Percentiles rank a stretch among this genome's conserved stretches.
These are phyloP conservation scores for Umbellularia californica DNA, from an alignment of 164 flowering plant genomes.

Conservation along the genomic window DNA sequence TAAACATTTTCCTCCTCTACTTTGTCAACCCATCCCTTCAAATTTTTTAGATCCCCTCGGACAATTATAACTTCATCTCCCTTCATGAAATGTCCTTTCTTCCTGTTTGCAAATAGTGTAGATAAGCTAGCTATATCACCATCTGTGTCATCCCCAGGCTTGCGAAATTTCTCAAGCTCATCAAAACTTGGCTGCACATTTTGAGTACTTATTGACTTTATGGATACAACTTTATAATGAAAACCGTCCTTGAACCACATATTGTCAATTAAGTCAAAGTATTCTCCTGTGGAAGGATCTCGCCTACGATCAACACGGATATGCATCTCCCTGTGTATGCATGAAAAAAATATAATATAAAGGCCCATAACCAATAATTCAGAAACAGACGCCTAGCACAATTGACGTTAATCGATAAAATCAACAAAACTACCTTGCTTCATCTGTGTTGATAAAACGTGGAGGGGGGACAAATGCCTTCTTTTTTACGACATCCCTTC, in stretches of 20 bases:
- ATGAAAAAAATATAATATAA: constrained; percentile 2
- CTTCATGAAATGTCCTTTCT: constrained; percentile 92
- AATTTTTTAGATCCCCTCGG: constrained; percentile 82
- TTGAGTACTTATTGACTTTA: constrained; percentile 71
- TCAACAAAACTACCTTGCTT: constrained; percentile 61
- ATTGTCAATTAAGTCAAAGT: constrained; percentile 65
- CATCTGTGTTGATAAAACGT: constrained; percentile 78
- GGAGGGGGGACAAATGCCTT: constrained; percentile 91
- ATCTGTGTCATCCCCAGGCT: constrained; percentile 71
- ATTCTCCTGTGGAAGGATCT: constrained; percentile 66
- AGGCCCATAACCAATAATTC: background rate
- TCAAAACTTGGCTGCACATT: constrained; percentile 85
- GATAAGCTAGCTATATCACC: constrained; percentile 65
- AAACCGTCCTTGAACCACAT: constrained; percentile 87
- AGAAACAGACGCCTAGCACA: background rate
- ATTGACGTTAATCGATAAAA: background rate
- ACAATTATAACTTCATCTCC: constrained; percentile 90
- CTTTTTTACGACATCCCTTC: constrained; percentile 78
- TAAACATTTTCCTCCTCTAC: constrained; percentile 88
- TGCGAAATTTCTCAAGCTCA: constrained; percentile 87
- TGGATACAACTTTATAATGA: constrained; percentile 66
- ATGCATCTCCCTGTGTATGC: constrained; percentile 60
- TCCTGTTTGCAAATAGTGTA: constrained; percentile 80
- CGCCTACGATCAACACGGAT: constrained; percentile 78
- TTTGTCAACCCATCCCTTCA: constrained; percentile 96